Conservation (phyloP, 805 yeast genomes). For the Yarrowia yakushimensis region DNA sequence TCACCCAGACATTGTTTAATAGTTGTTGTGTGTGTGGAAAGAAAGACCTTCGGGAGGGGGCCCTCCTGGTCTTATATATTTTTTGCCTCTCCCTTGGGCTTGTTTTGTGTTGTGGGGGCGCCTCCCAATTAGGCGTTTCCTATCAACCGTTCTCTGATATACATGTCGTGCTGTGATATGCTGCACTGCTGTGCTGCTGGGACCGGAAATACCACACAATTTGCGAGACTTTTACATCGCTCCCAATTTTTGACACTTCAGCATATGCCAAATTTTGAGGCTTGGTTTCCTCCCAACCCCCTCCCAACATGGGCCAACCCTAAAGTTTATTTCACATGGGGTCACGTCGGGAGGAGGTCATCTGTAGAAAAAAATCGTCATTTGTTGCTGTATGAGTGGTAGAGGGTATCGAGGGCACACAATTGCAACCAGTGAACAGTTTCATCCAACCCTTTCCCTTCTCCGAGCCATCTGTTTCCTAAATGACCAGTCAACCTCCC, state of each 20-base stretch:
- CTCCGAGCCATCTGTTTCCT: no score
- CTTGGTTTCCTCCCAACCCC: not conserved
- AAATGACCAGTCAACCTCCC: not conserved
- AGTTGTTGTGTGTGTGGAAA: slow-evolving; percentile 10
- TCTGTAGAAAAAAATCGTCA: no score
- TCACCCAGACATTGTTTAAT: slow-evolving; percentile 64
- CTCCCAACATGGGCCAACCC: not conserved
- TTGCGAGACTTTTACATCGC: slow-evolving; percentile 1
- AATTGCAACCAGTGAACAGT: no score
- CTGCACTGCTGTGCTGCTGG: not conserved
- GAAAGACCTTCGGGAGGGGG: not conserved
- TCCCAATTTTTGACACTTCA: slow-evolving; percentile 21
- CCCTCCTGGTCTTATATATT: slow-evolving; percentile 4
- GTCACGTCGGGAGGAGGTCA: no score
- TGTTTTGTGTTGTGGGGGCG: slow-evolving; percentile 14
- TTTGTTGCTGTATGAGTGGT: no score
- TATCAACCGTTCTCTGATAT: slow-evolving; percentile 15
- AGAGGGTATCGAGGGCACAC: no score
- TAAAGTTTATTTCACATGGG: not conserved
- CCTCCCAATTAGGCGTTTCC: slow-evolving; percentile 17
- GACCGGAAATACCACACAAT: slow-evolving; percentile 19
- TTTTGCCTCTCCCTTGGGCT: slow-evolving; percentile 9
- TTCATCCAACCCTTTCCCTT: no score
- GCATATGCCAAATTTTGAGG: not conserved
- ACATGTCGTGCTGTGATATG: slow-evolving; percentile 24